Evolutionary conservation across 148 eudicot species (phyloP), one percentile per base, ranked within the genome.

Genomic region (Diospyros lotus): DNA sequence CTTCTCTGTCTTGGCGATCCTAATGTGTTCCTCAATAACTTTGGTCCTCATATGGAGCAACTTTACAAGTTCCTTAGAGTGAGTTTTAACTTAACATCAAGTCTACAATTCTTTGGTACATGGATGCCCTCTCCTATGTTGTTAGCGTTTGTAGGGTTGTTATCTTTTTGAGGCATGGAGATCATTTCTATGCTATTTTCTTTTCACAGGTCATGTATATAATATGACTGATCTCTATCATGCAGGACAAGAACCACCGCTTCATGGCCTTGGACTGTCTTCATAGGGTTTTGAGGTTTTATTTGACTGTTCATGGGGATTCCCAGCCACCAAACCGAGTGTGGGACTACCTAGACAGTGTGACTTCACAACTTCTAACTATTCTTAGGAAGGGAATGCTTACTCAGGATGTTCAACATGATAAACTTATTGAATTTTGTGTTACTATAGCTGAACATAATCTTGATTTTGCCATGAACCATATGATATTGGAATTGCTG

Each of bases 1-100:
- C 96, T 95, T 81, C 93, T 95, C 69, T 95, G 99, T 82, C 91
- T 95, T 75, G 99, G 99, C 40, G 99, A 95, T 87, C 97, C 99
- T 72, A 90, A 84, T 75, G 84, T 89, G 71, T 95, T 95, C 79
- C 97, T 90, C 72, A 80, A 52, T 75, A 89, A 89, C 81, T 90
- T 95, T 86, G 93, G 97, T 69, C 81, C 89, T 62, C 99, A 95
- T 79, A 92, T 92, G 97, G 99, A 95, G 84, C 99, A 90, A 81
- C 87, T 95, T 72, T 95, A 95, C 91, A 95, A 93, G 86, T 94
- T 88, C 79, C 87, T 95, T 68, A 89, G 90, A 78, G 99, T 95
- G 87, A 83, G 96, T 80, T 79, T 28, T 66, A 80, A 44, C 73
- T 11, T 42, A 54, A 17, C 48, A 59, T 59, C 11, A 69, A 67